A percentile compares a stretch with the other conserved stretches of the same genome.
Conservation (phyloP, 1,284 basidiomycete genomes). For the Marasmius sp. region DNA sequence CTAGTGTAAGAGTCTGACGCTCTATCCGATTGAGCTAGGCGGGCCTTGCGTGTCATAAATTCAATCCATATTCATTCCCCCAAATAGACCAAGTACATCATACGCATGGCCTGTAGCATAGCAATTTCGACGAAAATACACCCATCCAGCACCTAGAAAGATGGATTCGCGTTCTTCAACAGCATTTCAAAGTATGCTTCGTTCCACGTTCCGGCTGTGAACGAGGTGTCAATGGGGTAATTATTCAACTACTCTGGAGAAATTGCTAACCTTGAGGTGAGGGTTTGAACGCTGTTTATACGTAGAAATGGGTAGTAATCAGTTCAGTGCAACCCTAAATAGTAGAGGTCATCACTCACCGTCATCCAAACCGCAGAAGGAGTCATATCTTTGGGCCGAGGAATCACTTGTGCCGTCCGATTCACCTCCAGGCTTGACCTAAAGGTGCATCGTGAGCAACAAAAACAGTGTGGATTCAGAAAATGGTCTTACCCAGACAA, state of each 20-base stretch:
- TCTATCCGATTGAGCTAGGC: conserved; percentile 6
- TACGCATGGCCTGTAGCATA: too few species aligned
- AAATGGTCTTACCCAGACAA: too few species aligned
- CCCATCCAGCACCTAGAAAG: not conserved
- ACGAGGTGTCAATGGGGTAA: too few species aligned
- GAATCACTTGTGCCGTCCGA: conserved; percentile 51
- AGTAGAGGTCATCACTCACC: conserved; percentile 1
- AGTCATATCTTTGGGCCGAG: conserved; percentile 44
- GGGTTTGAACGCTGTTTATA: conserved; percentile 4
- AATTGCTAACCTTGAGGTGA: conserved; percentile 1
- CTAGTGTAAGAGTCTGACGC: conserved; percentile 1
- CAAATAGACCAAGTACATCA: too few species aligned
- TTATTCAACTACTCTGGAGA: too few species aligned
- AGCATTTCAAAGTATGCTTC: conserved; percentile 15
- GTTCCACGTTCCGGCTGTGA: conserved; percentile 10
- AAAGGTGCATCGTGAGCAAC: conserved; percentile 39
- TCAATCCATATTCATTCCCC: too few species aligned
- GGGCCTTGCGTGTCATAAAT: not conserved
- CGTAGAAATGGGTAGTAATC: not conserved
- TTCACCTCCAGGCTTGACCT: conserved; percentile 55
- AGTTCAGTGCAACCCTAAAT: not conserved
- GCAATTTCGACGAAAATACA: too few species aligned
- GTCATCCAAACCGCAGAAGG: conserved; percentile 32
- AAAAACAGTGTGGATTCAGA: too few species aligned
- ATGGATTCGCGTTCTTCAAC: conserved; percentile 12